These are phyloP conservation scores for Naematelia aurantialba DNA, from an alignment of 768 basidiomycete species.

Conservation along the genomic window DNA sequence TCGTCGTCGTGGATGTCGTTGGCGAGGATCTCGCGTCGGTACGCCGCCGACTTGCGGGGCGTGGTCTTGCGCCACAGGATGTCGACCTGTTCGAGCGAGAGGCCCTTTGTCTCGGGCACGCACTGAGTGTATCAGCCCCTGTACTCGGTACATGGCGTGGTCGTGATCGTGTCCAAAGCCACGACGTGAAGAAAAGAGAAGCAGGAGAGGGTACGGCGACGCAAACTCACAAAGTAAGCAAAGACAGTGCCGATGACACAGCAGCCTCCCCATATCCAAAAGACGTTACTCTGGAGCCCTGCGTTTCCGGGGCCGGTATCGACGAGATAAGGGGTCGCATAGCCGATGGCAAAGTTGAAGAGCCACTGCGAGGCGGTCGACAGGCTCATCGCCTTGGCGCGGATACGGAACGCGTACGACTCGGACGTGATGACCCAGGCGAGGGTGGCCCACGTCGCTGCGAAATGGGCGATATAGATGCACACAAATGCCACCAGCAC, in stretches of 20 bases:
- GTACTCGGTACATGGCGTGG: too few relatives aligned
- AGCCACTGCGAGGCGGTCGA: constrained; percentile 47
- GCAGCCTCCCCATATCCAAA: constrained; percentile 14
- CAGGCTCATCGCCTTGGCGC: constrained; percentile 50
- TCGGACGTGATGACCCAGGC: constrained; percentile 59
- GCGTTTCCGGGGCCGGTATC: too few relatives aligned
- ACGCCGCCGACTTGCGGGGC: constrained; percentile 3
- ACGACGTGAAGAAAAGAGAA: too few relatives aligned
- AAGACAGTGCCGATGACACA: constrained; percentile 10
- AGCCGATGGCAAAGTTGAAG: constrained; percentile 54
- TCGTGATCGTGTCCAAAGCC: too few relatives aligned
- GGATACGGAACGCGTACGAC: constrained; percentile 51
- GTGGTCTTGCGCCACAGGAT: constrained; percentile 4
- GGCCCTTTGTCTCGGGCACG: constrained; percentile 12
- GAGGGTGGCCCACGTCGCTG: constrained; percentile 56
- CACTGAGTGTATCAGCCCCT: too few relatives aligned
- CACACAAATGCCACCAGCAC: constrained; percentile 47
- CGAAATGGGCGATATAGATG: constrained; percentile 14
- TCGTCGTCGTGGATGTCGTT: constrained; percentile 9
- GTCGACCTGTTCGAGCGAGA: constrained; percentile 19
- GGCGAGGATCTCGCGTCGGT: constrained; percentile 3
- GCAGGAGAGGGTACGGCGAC: too few relatives aligned
- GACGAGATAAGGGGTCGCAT: constrained; percentile 54
- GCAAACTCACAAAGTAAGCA: too few relatives aligned
- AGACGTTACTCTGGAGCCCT: constrained; percentile 20